Evolutionary conservation across 176 grass and related monocot genomes (phyloP), one percentile per base, ranked within the genome.

Genomic region (Cymbopogon citratus): DNA sequence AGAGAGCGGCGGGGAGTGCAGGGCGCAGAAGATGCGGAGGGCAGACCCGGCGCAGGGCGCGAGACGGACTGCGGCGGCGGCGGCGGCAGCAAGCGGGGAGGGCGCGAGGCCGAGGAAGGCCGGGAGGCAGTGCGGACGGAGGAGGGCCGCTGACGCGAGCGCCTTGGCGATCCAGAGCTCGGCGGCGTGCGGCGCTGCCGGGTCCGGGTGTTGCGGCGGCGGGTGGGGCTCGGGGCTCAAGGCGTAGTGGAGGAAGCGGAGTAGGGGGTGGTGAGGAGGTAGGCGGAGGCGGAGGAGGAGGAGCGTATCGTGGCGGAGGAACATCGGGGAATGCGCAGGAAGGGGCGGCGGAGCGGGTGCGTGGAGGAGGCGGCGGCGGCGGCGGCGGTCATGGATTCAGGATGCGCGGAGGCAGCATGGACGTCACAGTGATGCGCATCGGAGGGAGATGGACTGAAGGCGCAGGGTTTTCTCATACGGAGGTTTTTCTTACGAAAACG

Each of bases 81-180:
- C 68, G 9, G 74, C 67, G 13, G 83, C 85, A 2, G 49, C 66
- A 52, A 57, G 51, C 24, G 52, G 74, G 78, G 86, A 75, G 6
- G 80, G 73, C 3, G 78, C 63, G 21, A 84, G 59, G 75, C 12
- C 25, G 87, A 63, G 70, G 78, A 85, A 74, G 49, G 36, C 45
- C 2, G 59, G 74, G 69, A 89, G 85, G 69, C 25, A 51, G 46
- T 56, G 74, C 9, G 88, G 49, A 6, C 68, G 74, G 49, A 80
- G 69, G 21, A 79, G 28, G 15, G 36, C 43, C 9, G 85, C 87
- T 12, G 78, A 25, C 0, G 52, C 74, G 35, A 89, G 49, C 6
- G 87, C 93, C 73, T 98, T 98, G 35, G 95, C 86, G 71, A 98
- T 91, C 95, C 95, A 98, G 61, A 94, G 51, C 40, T 98, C 90